Base-by-base conservation (phyloP, 1,284 basidiomycete species). In the Ustilago loliicola region DNA sequence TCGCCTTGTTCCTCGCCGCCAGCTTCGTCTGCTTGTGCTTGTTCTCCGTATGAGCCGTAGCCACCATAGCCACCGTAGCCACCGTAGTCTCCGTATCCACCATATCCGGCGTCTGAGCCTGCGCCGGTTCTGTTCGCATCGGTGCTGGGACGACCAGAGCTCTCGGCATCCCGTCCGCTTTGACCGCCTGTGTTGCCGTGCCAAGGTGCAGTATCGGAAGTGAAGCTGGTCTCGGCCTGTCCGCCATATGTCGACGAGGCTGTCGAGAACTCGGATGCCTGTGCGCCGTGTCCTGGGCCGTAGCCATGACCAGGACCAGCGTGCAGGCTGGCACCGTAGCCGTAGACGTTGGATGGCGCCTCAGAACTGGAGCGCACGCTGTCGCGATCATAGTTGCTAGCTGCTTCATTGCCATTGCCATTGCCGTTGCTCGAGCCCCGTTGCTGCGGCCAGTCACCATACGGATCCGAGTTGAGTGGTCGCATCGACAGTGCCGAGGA, bases 401-500 rank as follows among this genome's bases (percentile, higher is more conserved):
- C 62, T 2, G 58, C 57, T 52, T 72, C 70, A 57, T 58, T 57
- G 45, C 63, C 64, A n/a, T n/a, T n/a, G n/a, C n/a, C n/a, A 5
- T 60, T 61, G 23, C 53, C 61, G 38, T 57, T 57, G 48, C 42
- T 47, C 4, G 64, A 29, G 3, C 47, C 48, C 42, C 54, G 48
- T 15, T 50, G 65, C 60, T 72, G 79, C 10, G 76, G 72, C 79
- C 79, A 81, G 52, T 80, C 74, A 48, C 63, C 51, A 59, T 75
- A 73, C 1, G 79, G 64, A 32, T 77, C 72, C 55, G 70, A 67
- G 38, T 47, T 61, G 34, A 72, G 54, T 34, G 63, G 71, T 36
- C 80, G 66, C 70, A 80, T 70, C 38, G 67, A 78, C 38, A 80
- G 61, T 25, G 79, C 80, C 17, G 80, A 80, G 2, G 73, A 61